Percentiles rank a stretch among this genome's conserved stretches.
These are phyloP conservation scores for Ustulina deusta DNA, from an alignment of 2,329 filamentous ascomycete genomes.

Conservation along the genomic window DNA sequence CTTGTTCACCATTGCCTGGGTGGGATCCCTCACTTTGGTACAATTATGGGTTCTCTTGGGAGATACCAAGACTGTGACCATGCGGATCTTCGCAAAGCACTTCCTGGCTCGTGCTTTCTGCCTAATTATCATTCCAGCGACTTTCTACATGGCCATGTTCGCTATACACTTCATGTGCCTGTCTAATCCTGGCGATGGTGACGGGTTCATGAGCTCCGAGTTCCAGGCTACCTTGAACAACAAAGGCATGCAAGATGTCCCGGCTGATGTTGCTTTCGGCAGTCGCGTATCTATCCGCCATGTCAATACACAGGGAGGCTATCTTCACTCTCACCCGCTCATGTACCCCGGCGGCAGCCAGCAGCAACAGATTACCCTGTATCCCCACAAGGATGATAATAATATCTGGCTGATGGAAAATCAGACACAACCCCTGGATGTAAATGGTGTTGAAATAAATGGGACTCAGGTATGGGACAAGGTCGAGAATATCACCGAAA, in stretches of 20 bases:
- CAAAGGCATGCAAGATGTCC: conserved; percentile 95
- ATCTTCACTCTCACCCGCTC: conserved; percentile 94
- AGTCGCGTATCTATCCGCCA: conserved; percentile 89
- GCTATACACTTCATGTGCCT: conserved; percentile 95
- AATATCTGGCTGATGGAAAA: conserved; percentile 96
- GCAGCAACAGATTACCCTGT: conserved; percentile 98
- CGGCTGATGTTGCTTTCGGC: conserved; percentile 90
- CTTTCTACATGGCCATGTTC: conserved; percentile 97
- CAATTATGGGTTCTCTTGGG: conserved; percentile 97
- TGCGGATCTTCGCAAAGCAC: conserved; percentile 91
- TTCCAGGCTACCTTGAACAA: conserved; percentile 98
- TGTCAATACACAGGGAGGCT: conserved; percentile 97
- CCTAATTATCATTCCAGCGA: conserved; percentile 86
- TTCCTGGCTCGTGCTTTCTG: conserved; percentile 92
- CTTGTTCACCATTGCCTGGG: conserved; percentile 98
- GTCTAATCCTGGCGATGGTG: conserved; percentile 93
- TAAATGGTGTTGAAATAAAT: conserved; percentile 80
- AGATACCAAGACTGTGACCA: conserved; percentile 85
- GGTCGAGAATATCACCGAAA: conserved; percentile 67
- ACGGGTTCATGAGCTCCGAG: conserved; percentile 99
- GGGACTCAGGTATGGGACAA: conserved; percentile 88
- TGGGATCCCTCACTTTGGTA: conserved; percentile 87
- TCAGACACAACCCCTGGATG: conserved; percentile 87
- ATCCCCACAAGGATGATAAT: conserved; percentile 99
- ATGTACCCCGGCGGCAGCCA: conserved; percentile 99